These are phyloP conservation scores for Poronia punctata DNA, from an alignment of 495 filamentous ascomycete genomes.

Conservation along the genomic window DNA sequence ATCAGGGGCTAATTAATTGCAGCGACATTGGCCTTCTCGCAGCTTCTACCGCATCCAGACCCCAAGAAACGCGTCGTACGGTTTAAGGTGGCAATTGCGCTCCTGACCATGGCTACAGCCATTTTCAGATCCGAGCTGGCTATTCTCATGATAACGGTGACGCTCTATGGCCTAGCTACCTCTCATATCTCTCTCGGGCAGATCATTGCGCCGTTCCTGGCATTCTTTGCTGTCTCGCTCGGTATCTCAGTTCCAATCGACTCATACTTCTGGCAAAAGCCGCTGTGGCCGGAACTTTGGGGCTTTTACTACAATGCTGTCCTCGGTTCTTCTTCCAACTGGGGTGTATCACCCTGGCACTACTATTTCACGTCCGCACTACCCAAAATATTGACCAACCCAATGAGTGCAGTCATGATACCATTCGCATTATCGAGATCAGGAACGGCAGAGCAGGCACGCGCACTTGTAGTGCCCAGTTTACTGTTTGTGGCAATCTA, in stretches of 20 bases:
- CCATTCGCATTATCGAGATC: constrained; percentile 55
- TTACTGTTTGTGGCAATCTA: constrained; percentile 71
- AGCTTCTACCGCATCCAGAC: constrained; percentile 52
- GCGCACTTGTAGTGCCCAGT: constrained; percentile 56
- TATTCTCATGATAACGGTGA: constrained; percentile 60
- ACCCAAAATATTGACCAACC: constrained; percentile 79
- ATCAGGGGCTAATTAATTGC: constrained; percentile 5
- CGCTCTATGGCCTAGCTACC: constrained; percentile 49
- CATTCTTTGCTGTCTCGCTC: constrained; percentile 57
- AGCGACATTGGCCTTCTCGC: constrained; percentile 66
- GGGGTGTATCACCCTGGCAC: constrained; percentile 79
- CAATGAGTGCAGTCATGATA: constrained; percentile 54
- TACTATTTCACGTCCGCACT: constrained; percentile 79
- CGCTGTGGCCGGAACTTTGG: constrained; percentile 84
- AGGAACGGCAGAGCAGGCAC: constrained; percentile 30
- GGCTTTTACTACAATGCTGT: constrained; percentile 91
- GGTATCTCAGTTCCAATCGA: constrained; percentile 65
- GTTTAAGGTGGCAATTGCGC: constrained; percentile 53
- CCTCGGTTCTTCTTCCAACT: constrained; percentile 65
- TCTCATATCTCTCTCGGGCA: constrained; percentile 49
- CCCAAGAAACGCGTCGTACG: constrained; percentile 24
- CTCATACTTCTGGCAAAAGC: constrained; percentile 85
- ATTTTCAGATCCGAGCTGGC: constrained; percentile 89
- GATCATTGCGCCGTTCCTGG: constrained; percentile 61
- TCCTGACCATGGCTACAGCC: constrained; percentile 75